phyloP scores from a whole-genome alignment of 2,329 filamentous ascomycete species.

The Thermothelomyces thermophilus region DNA sequence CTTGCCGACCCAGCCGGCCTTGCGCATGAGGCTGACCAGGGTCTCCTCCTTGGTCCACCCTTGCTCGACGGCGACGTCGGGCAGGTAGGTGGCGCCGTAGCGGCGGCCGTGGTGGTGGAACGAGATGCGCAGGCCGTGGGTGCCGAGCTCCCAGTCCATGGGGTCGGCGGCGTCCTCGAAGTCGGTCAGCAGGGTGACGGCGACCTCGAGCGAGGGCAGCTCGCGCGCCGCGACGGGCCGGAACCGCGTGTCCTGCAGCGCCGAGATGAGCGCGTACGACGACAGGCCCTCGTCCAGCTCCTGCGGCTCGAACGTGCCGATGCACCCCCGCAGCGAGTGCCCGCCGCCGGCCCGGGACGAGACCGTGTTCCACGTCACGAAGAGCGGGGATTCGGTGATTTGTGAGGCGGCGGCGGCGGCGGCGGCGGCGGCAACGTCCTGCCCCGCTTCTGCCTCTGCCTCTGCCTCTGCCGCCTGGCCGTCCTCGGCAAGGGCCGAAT shows the following conservation, averaged over 20 bases:
- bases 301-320: conserved; percentile 83
- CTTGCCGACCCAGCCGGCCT: conserved; percentile 87
- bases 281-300: conserved; percentile 66
- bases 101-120: conserved; percentile 69
- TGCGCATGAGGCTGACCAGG: conserved; percentile 81
- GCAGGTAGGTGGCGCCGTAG: conserved; percentile 84
- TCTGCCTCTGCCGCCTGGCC: too few species aligned
- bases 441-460: too few species aligned
- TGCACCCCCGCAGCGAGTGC: conserved; percentile 79
- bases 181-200: conserved; percentile 76
- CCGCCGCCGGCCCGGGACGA: conserved; percentile 49
- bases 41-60: conserved; percentile 95
- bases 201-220: conserved; percentile 53
- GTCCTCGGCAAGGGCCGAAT: conserved; percentile 14
- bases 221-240: conserved; percentile 47
- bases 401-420: background rate
- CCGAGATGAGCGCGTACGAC: conserved; percentile 77
- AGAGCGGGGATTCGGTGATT: conserved; percentile 61
- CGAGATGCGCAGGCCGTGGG: conserved; percentile 78
- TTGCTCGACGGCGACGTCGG: conserved; percentile 85
- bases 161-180: conserved; percentile 70
- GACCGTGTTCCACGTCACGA: conserved; percentile 89
- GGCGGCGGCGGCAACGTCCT: conserved; percentile 15
- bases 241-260: conserved; percentile 58
- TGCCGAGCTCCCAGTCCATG: conserved; percentile 81